Base-by-base conservation (phyloP, 169 alveolate species). In the Plasmodium vivax region DNA sequence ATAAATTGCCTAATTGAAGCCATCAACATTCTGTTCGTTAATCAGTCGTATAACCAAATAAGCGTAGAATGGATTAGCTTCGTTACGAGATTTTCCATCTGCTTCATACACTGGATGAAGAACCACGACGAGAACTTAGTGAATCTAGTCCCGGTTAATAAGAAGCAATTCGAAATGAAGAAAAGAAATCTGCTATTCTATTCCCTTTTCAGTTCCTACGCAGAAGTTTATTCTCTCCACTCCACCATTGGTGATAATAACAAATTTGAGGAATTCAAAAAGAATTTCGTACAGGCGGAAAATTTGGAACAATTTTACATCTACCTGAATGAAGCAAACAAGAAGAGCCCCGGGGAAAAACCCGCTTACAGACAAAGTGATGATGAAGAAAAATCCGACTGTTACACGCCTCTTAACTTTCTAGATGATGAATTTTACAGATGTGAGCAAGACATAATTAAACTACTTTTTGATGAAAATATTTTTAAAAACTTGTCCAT, bases 21-120 rank as follows among this genome's bases (percentile, higher is more conserved):
- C 45, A 92, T 92, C 38, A 92, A 92, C 84, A 71, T 83, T 5
- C 30, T 92, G 41, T 92, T 82, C 75, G 85, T 92, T 71, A 92
- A 92, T 82, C 92, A 92, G 58, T 92, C 92, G 9, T 82, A 92
- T 38, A 83, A 82, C 62, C 77, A 83, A 47, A 92, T 92, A 92
- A 71, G 85, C 14, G 95, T 92, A 36, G 95, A 92, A 54, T 92
- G 95, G 95, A 43, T 92, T 12, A 92, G 95, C 58, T 92, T 92
- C 75, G 81, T 92, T 43, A 83, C 72, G 43, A 51, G 95, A 83
- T 92, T 92, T 92, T 92, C 95, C 36, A 71, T 92, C 34, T 92
- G 95, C 36, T 83, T 92, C 83, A 83, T 92, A 81, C 95, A 92
- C 41, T 92, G 92, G 92, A 82, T 92, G 92, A 92, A 92, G 62